phyloP scores from a whole-genome alignment of 441 rosid species.

The Jatropha multifida region DNA sequence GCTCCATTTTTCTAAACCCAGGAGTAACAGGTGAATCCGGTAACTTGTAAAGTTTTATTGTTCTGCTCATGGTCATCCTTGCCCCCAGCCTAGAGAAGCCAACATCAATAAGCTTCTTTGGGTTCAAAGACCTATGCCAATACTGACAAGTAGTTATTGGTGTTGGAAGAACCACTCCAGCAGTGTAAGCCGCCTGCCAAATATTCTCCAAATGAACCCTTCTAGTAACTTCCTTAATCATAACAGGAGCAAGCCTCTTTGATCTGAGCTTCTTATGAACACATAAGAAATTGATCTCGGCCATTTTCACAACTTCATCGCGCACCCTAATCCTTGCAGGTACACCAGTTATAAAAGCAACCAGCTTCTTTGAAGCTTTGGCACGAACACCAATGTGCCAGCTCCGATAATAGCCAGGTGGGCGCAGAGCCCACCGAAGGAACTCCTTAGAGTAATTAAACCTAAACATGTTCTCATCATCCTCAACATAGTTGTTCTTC shows the following conservation, averaged over 20 bases:
- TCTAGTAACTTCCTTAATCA: conserved; percentile 96
- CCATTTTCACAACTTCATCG: conserved; percentile 77
- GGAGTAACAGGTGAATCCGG: conserved; percentile 74
- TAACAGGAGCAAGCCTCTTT: conserved; percentile 90
- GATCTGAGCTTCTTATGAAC: conserved; percentile 96
- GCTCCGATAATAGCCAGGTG: conserved; percentile 73
- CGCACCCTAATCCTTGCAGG: conserved; percentile 90
- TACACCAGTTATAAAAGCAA: conserved; percentile 86
- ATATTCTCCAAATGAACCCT: conserved; percentile 89
- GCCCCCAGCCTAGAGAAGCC: conserved; percentile 93
- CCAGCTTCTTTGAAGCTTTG: conserved; percentile 76
- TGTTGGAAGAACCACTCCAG: conserved; percentile 92
- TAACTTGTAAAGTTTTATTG: conserved; percentile 82
- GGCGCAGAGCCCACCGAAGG: conserved; percentile 84
- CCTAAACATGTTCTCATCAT: conserved; percentile 94
- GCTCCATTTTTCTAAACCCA: conserved; percentile 92
- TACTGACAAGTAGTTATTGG: conserved; percentile 90
- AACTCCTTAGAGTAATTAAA: conserved; percentile 95
- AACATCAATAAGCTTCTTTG: conserved; percentile 93
- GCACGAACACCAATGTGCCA: conserved; percentile 97
- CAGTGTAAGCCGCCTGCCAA: conserved; percentile 97
- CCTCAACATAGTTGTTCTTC: conserved; percentile 67
- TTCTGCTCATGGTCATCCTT: conserved; percentile 95
- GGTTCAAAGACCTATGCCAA: conserved; percentile 97
- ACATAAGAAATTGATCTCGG: conserved; percentile 92